These are phyloP conservation scores for Melampsora allii-populina DNA, from an alignment of 1,284 basidiomycete genomes.

Conservation along the genomic window DNA sequence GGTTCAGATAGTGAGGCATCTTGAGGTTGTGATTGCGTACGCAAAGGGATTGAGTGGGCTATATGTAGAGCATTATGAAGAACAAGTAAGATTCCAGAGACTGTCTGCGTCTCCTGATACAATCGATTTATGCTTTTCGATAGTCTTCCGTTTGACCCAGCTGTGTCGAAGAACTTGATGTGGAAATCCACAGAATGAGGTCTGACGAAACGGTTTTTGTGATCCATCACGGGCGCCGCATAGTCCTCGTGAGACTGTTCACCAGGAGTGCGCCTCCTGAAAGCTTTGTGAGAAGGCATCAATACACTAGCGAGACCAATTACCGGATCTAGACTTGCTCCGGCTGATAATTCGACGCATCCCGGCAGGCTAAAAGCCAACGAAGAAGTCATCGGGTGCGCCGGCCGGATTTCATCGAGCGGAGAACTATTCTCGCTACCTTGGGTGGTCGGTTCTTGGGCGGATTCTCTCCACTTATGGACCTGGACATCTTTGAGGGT, in stretches of 20 bases:
- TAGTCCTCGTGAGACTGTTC: not conserved
- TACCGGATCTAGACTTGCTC: conserved; percentile 30
- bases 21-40: not conserved
- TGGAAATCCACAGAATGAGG: conserved; percentile 34
- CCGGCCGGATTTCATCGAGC: not conserved
- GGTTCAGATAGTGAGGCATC: not conserved
- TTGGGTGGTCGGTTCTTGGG: not conserved
- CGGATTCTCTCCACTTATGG: not conserved
- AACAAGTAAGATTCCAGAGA: not conserved
- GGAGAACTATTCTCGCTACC: not conserved
- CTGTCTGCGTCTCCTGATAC: not conserved
- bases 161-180: conserved; percentile 18
- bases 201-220: conserved; percentile 21
- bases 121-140: not conserved
- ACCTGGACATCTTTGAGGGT: conserved; percentile 28
- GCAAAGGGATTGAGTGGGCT: not conserved
- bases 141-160: not conserved
- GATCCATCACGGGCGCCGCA: not conserved
- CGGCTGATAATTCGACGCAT: conserved; percentile 31
- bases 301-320: conserved; percentile 38
- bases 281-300: conserved; percentile 3
- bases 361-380: conserved; percentile 32
- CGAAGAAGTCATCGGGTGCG: not conserved
- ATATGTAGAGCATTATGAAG: conserved; percentile 2
- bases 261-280: not conserved